A percentile compares a stretch with the other conserved stretches of the same genome.
Conservation (phyloP, 1,284 basidiomycete species). For the Irpex sp. region DNA sequence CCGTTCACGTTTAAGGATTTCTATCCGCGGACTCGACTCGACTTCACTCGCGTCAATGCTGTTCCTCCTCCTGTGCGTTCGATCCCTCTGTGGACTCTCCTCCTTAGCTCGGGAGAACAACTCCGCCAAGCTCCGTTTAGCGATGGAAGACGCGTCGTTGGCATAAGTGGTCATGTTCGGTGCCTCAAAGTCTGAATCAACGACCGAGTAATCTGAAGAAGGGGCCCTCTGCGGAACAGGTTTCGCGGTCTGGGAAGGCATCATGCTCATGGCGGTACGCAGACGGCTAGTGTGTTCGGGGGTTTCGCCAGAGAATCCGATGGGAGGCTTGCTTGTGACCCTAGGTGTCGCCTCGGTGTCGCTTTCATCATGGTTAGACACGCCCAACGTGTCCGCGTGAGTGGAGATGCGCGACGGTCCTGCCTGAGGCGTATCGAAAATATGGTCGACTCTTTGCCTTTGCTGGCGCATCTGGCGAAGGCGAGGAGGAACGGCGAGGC, state of each 20-base stretch:
- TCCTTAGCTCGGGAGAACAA: constrained; percentile 63
- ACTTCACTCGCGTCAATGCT: constrained; percentile 62
- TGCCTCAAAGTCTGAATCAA: constrained; percentile 60
- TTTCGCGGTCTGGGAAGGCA: constrained; percentile 27
- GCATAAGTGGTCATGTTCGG: constrained; percentile 41
- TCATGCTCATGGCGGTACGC: constrained; percentile 50
- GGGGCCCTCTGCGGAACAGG: constrained; percentile 28
- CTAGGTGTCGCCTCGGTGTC: constrained; percentile 48
- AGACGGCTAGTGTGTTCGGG: constrained; percentile 28
- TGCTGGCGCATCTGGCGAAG: constrained; percentile 20
- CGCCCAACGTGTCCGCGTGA: constrained; percentile 21
- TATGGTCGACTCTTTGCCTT: constrained; percentile 1
- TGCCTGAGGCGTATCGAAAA: constrained; percentile 26
- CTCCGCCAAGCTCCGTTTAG: constrained; percentile 54
- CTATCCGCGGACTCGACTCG: constrained; percentile 48
- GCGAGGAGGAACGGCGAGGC: constrained; percentile 14
- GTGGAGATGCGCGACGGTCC: constrained; percentile 30
- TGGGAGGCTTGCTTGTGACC: constrained; percentile 29
- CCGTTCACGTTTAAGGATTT: constrained; percentile 39
- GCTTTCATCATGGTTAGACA: constrained; percentile 38
- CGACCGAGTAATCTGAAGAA: constrained; percentile 39
- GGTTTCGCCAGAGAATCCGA: constrained; percentile 14
- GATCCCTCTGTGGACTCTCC: constrained; percentile 49
- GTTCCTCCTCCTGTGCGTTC: constrained; percentile 45
- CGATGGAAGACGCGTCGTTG: constrained; percentile 37